A percentile compares a stretch with the other conserved stretches of the same genome.
These are phyloP conservation scores for Hyaloscypha hepaticicola DNA, from an alignment of 495 filamentous ascomycete species.

Conservation along the genomic window DNA sequence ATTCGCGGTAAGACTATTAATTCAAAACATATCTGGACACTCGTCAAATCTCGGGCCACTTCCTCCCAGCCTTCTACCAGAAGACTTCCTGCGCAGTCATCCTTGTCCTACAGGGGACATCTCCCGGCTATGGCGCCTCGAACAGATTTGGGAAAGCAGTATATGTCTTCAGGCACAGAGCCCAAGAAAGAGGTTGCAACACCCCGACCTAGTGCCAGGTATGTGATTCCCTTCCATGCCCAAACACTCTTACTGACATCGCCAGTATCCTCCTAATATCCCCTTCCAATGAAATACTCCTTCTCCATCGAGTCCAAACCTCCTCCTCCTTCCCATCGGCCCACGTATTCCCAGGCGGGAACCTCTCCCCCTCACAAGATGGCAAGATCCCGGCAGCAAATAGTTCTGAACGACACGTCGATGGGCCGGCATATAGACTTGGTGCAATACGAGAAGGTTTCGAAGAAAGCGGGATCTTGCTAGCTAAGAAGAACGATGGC, in stretches of 20 bases:
- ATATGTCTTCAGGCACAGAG: slow-evolving; percentile 27
- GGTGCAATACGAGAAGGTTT: slow-evolving; percentile 90
- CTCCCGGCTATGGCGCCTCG: slow-evolving; percentile 16
- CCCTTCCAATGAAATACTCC: slow-evolving; percentile 78
- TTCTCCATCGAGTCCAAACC: slow-evolving; percentile 80
- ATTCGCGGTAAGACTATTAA: background rate
- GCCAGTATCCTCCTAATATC: slow-evolving; percentile 81
- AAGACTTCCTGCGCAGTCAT: background rate
- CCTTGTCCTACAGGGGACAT: background rate
- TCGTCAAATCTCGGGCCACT: background rate
- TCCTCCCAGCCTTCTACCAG: background rate
- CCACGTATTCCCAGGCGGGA: slow-evolving; percentile 96
- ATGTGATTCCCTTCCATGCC: slow-evolving; percentile 5
- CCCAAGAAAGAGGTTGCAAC: slow-evolving; percentile 21
- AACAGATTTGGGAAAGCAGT: slow-evolving; percentile 26
- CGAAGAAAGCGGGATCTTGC: slow-evolving; percentile 88
- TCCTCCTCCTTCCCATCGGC: slow-evolving; percentile 86
- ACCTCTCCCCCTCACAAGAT: slow-evolving; percentile 70
- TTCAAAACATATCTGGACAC: background rate
- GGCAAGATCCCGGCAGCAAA: slow-evolving; percentile 53
- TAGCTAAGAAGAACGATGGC: slow-evolving; percentile 56
- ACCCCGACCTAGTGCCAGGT: slow-evolving; percentile 41
- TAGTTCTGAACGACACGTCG: slow-evolving; percentile 55
- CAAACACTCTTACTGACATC: background rate
- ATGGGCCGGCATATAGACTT: slow-evolving; percentile 66